Conservation (phyloP, 805 yeast species). For the Isabelozyma rhagii region DNA sequence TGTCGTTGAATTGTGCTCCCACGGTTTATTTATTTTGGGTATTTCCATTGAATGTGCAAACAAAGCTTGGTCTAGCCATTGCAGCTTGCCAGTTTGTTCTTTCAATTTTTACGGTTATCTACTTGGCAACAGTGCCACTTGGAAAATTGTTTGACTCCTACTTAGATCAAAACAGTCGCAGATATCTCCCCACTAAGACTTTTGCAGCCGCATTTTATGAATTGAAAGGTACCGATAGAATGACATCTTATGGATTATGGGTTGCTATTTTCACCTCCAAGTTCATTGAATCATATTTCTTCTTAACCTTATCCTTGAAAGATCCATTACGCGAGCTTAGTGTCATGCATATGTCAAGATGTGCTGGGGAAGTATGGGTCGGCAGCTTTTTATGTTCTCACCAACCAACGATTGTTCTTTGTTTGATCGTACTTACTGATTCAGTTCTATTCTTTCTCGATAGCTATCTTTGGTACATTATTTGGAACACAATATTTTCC, state of each 20-base stretch:
- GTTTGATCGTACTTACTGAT: conserved; percentile 57
- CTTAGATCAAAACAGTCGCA: conserved; percentile 28
- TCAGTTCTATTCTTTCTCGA: conserved; percentile 71
- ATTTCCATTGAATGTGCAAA: conserved; percentile 28
- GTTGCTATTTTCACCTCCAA: conserved; percentile 63
- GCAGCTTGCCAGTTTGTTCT: conserved; percentile 55
- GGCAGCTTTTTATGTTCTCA: conserved; percentile 51
- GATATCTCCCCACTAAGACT: conserved; percentile 47
- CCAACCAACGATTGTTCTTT: conserved; percentile 57
- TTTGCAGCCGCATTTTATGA: conserved; percentile 61
- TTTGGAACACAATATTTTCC: conserved; percentile 74
- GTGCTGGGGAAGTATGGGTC: conserved; percentile 59
- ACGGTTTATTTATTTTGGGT: conserved; percentile 45
- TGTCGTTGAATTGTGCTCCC: conserved; percentile 50
- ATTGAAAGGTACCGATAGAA: conserved; percentile 49
- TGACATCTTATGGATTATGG: conserved; percentile 72
- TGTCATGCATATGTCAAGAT: conserved; percentile 49
- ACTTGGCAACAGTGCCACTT: conserved; percentile 62
- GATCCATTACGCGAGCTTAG: conserved; percentile 73
- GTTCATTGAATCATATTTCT: conserved; percentile 74
- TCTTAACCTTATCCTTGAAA: conserved; percentile 64
- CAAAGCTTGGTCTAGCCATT: conserved; percentile 37
- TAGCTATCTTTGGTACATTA: conserved; percentile 81
- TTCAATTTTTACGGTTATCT: conserved; percentile 51
- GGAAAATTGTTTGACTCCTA: conserved; percentile 46